phyloP scores from a whole-genome alignment of 2,329 filamentous ascomycete genomes.

The Shiraia sp. region DNA sequence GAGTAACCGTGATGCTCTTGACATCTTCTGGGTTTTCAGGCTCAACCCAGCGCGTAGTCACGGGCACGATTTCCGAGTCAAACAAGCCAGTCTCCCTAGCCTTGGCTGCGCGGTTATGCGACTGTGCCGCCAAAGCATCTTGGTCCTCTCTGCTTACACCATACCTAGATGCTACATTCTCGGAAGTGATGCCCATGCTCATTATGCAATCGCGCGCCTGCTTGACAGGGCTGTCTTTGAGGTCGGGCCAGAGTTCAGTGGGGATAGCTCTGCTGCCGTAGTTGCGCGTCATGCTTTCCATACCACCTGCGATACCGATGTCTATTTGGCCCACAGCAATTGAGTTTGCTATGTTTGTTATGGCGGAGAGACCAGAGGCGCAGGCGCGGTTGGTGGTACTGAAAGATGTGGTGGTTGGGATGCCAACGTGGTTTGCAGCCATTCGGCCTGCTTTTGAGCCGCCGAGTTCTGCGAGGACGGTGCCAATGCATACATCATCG shows the following conservation, averaged over 20 bases:
- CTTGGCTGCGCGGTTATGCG: conserved; percentile 71
- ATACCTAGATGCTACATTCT: conserved; percentile 84
- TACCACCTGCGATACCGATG: conserved; percentile 80
- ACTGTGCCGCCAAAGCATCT: conserved; percentile 77
- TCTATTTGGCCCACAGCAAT: conserved; percentile 76
- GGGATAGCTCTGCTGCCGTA: conserved; percentile 87
- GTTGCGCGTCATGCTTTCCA: conserved; percentile 96
- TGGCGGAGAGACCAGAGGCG: conserved; percentile 74
- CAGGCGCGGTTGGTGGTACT: conserved; percentile 91
- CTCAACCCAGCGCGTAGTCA: conserved; percentile 71
- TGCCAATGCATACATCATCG: conserved; percentile 83
- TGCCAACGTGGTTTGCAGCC: conserved; percentile 84
- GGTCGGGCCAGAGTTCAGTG: conserved; percentile 74
- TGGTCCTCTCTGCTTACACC: conserved; percentile 74
- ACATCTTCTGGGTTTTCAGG: conserved; percentile 56
- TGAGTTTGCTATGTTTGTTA: conserved; percentile 72
- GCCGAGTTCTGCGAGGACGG: conserved; percentile 87
- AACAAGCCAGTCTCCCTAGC: conserved; percentile 74
- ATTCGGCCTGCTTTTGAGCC: conserved; percentile 89
- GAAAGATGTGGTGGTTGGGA: conserved; percentile 71
- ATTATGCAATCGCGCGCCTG: conserved; percentile 87
- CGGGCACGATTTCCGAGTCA: conserved; percentile 77
- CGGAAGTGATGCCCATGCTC: conserved; percentile 88
- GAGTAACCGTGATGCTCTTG: conserved; percentile 67
- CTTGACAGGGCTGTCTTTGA: conserved; percentile 65